Percentiles rank a stretch among this genome's conserved stretches.
These are phyloP conservation scores for Apiospora saccharicola DNA, from an alignment of 2,329 filamentous ascomycete genomes.

Conservation along the genomic window DNA sequence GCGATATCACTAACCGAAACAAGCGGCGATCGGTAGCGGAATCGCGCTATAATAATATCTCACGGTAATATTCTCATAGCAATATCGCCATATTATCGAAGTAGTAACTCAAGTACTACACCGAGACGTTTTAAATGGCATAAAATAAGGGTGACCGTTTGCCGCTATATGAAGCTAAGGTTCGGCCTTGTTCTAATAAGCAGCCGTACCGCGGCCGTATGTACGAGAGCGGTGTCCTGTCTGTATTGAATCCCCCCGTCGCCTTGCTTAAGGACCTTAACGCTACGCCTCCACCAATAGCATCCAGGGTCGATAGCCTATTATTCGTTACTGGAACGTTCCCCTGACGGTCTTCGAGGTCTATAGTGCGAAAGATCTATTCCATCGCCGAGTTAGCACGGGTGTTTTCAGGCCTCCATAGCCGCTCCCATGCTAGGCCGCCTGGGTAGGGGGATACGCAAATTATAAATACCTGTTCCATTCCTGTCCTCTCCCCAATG, in stretches of 20 bases:
- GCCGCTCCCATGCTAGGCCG: neutral
- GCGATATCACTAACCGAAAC: neutral
- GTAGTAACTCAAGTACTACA: neutral
- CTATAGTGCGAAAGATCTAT: neutral
- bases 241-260: too few relatives aligned
- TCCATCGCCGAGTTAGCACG: neutral
- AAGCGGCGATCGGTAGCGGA: neutral
- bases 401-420: neutral
- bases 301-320: too few relatives aligned
- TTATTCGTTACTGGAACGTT: too few relatives aligned
- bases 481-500: neutral
- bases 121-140: neutral
- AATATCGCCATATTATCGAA: neutral
- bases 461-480: neutral
- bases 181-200: neutral
- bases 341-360: too few relatives aligned
- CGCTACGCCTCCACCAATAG: too few relatives aligned
- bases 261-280: too few relatives aligned
- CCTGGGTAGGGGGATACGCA: neutral
- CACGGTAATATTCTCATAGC: neutral
- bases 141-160: neutral
- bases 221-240: neutral
- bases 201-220: neutral
- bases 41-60: neutral
- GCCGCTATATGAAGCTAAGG: neutral